Evolutionary conservation across 78 protist species (phyloP).

Genomic region (Dictyostelium firmibasis): DNA sequence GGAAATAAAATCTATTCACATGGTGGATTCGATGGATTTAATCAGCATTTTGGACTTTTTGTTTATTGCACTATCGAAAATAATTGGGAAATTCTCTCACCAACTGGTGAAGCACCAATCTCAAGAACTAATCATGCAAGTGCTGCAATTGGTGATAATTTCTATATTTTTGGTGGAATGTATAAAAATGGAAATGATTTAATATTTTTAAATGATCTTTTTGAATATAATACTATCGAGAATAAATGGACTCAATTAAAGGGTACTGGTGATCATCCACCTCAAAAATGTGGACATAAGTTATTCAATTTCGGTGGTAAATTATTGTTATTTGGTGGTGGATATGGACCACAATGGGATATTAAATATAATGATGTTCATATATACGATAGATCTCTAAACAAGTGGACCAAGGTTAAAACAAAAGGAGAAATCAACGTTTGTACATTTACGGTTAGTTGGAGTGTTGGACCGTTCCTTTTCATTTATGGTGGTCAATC

Average conservation of each 20-base stretch:
- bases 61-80: constrained; percentile 22
- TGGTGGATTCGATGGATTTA: constrained; percentile 79
- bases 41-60: constrained; percentile 32
- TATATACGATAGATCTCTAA: constrained; percentile 46
- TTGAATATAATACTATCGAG: background rate
- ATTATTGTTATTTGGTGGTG: constrained; percentile 77
- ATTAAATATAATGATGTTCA: constrained; percentile 73
- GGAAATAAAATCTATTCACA: constrained; percentile 31
- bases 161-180: constrained; percentile 79
- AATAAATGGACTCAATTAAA: background rate
- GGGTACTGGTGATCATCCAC: constrained; percentile 51
- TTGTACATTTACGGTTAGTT: constrained; percentile 51
- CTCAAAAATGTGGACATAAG: constrained; percentile 75
- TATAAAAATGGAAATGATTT: constrained; percentile 11
- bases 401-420: constrained; percentile 33
- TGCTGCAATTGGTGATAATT: constrained; percentile 12
- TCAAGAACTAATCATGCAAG: constrained; percentile 71
- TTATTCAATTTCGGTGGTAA: constrained; percentile 38
- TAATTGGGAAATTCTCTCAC: background rate
- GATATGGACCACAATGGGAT: constrained; percentile 58
- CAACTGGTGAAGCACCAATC: background rate
- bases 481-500: constrained; percentile 82
- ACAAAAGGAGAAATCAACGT: constrained; percentile 62
- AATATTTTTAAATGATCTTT: constrained; percentile 53
- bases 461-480: constrained; percentile 34